phyloP scores from a whole-genome alignment of 495 filamentous ascomycete species.

The Penicillium chermesinum region DNA sequence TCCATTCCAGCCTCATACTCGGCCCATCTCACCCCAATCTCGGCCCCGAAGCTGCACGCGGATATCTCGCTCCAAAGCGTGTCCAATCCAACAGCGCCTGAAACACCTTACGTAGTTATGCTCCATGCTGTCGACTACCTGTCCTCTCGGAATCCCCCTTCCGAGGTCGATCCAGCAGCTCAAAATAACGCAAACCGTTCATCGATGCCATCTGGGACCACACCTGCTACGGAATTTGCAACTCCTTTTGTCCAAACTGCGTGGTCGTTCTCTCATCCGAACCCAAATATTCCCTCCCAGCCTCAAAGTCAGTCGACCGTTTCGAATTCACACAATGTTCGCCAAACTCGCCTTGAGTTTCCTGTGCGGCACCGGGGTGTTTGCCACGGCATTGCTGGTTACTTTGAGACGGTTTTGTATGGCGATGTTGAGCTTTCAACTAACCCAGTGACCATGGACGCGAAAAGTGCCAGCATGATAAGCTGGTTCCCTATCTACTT shows the following conservation, averaged over 20 bases:
- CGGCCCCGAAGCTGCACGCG: slow-evolving; percentile 78
- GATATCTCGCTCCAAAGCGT: slow-evolving; percentile 62
- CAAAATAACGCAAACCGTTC: slow-evolving; percentile 20
- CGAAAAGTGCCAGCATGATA: slow-evolving; percentile 93
- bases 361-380: slow-evolving; percentile 68
- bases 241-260: slow-evolving; percentile 39
- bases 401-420: slow-evolving; percentile 93
- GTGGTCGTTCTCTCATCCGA: slow-evolving; percentile 48
- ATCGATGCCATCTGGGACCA: slow-evolving; percentile 27
- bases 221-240: slow-evolving; percentile 26
- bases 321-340: slow-evolving; percentile 81
- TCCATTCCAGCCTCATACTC: slow-evolving; percentile 91
- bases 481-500: slow-evolving; percentile 99
- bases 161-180: slow-evolving; percentile 5
- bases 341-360: slow-evolving; percentile 70
- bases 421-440: slow-evolving; percentile 80
- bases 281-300: slow-evolving; percentile 35
- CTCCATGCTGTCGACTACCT: slow-evolving; percentile 84
- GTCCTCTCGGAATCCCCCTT: slow-evolving; percentile 34
- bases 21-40: slow-evolving; percentile 83
- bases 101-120: slow-evolving; percentile 90
- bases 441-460: slow-evolving; percentile 84
- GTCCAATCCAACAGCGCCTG: slow-evolving; percentile 62
- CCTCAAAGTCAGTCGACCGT: slow-evolving; percentile 30
- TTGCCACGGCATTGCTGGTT: slow-evolving; percentile 87